These are phyloP conservation scores for Cyclotella sp. DNA, from an alignment of 108 stramenopile genomes.

Conservation along the genomic window DNA sequence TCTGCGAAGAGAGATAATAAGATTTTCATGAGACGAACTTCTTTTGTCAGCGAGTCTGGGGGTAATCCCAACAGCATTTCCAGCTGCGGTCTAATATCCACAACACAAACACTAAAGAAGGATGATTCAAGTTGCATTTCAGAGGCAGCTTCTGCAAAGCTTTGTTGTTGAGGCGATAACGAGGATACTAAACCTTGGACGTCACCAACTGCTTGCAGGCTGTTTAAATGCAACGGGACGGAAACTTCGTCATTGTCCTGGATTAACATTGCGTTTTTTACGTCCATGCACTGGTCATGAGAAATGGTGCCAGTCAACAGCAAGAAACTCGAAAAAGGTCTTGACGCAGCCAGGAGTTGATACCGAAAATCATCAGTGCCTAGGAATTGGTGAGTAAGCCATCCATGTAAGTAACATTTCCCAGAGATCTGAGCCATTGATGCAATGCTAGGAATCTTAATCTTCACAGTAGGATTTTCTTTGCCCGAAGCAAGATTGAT, in stretches of 20 bases:
- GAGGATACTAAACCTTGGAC: conserved; percentile 45
- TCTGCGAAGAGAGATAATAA: conserved; percentile 46
- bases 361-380: neutral
- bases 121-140: conserved; percentile 49
- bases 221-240: conserved; percentile 41
- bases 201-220: conserved; percentile 39
- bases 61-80: conserved; percentile 44
- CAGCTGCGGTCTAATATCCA: conserved; percentile 57
- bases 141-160: conserved; percentile 44
- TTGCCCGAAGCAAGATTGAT: neutral
- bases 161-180: conserved; percentile 57
- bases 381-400: conserved; percentile 29
- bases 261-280: conserved; percentile 49
- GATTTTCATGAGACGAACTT: conserved; percentile 37
- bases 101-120: conserved; percentile 37
- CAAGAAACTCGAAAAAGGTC: conserved; percentile 46
- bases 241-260: conserved; percentile 56
- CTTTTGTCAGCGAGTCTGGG: conserved; percentile 40
- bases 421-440: conserved; percentile 25
- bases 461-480: neutral
- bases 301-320: conserved; percentile 43
- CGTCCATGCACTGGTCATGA: conserved; percentile 37
- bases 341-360: conserved; percentile 17
- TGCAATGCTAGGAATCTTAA: conserved; percentile 16
- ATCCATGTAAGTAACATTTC: conserved; percentile 31